phyloP scores from a whole-genome alignment of 2,329 filamentous ascomycete species.

The Ilyonectria destructans region DNA sequence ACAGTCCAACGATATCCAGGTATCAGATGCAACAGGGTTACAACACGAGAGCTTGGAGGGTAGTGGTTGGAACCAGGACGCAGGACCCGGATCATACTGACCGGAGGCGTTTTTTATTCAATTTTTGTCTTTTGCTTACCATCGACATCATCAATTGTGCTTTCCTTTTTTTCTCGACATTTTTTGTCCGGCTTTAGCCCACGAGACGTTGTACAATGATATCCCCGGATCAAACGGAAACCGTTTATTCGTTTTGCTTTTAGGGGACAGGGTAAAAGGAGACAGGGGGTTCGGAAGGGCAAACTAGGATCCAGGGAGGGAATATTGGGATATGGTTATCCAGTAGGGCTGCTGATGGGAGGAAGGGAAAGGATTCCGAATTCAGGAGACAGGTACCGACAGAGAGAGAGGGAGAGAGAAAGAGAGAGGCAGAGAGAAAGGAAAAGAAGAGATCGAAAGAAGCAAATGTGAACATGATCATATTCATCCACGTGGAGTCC shows the following conservation, averaged over 20 bases:
- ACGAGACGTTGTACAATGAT: constrained; percentile 40
- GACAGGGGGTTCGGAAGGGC: constrained; percentile 8
- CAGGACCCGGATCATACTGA: constrained; percentile 21
- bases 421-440: background rate
- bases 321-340: constrained; percentile 7
- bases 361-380: constrained; percentile 2
- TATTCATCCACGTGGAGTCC: constrained; percentile 13
- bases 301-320: constrained; percentile 3
- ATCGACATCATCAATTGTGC: constrained; percentile 1
- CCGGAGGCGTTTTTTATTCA: constrained; percentile 14
- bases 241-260: constrained; percentile 33
- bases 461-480: constrained; percentile 35
- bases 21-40: constrained; percentile 8
- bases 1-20: constrained; percentile 5
- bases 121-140: constrained; percentile 13
- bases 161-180: constrained; percentile 1
- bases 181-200: constrained; percentile 15
- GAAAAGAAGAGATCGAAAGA: constrained; percentile 8
- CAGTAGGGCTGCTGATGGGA: background rate
- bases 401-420: too few relatives aligned
- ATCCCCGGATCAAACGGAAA: constrained; percentile 37
- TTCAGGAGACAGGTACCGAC: background rate
- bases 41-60: background rate
- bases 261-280: constrained; percentile 27
- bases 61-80: constrained; percentile 11